phyloP scores from a whole-genome alignment of 2,329 filamentous ascomycete genomes.

The Aureobasidium melanogenum region DNA sequence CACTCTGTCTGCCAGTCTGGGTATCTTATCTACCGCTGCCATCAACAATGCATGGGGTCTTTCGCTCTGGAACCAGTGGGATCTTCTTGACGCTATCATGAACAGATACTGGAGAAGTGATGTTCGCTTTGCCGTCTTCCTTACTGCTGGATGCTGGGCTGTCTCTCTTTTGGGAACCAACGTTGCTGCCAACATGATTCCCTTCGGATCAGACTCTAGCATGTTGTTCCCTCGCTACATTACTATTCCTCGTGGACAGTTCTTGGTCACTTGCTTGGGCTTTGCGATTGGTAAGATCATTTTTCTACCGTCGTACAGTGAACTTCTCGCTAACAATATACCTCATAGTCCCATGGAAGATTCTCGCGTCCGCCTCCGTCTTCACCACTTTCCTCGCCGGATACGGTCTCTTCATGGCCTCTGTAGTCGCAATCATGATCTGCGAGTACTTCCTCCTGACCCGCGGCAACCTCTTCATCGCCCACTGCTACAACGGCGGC shows the following conservation, averaged over 20 bases:
- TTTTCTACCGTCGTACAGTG: too few species aligned
- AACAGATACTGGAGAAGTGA: slow-evolving; percentile 24
- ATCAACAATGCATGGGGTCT: slow-evolving; percentile 36
- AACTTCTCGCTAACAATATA: not conserved
- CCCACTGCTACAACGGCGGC: slow-evolving; percentile 38
- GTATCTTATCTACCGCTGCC: slow-evolving; percentile 36
- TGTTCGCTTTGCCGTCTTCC: slow-evolving; percentile 32
- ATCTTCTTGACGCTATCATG: slow-evolving; percentile 27
- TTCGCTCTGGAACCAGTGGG: slow-evolving; percentile 27
- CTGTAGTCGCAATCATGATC: slow-evolving; percentile 52
- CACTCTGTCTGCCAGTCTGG: slow-evolving; percentile 34
- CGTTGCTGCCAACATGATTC: slow-evolving; percentile 24
- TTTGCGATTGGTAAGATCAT: slow-evolving; percentile 44
- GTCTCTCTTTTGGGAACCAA: slow-evolving; percentile 32
- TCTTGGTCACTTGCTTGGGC: slow-evolving; percentile 26
- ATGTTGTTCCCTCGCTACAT: slow-evolving; percentile 42
- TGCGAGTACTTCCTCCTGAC: slow-evolving; percentile 51
- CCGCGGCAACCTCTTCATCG: slow-evolving; percentile 26
- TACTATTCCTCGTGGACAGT: slow-evolving; percentile 31
- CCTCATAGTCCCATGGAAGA: slow-evolving; percentile 50
- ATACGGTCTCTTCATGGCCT: slow-evolving; percentile 36
- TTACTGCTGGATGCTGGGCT: slow-evolving; percentile 29
- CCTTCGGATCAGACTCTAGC: slow-evolving; percentile 27
- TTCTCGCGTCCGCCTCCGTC: slow-evolving; percentile 48
- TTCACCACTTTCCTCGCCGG: slow-evolving; percentile 53